These are phyloP conservation scores for Microdochium nivale DNA, from an alignment of 2,329 filamentous ascomycete genomes.

Conservation along the genomic window DNA sequence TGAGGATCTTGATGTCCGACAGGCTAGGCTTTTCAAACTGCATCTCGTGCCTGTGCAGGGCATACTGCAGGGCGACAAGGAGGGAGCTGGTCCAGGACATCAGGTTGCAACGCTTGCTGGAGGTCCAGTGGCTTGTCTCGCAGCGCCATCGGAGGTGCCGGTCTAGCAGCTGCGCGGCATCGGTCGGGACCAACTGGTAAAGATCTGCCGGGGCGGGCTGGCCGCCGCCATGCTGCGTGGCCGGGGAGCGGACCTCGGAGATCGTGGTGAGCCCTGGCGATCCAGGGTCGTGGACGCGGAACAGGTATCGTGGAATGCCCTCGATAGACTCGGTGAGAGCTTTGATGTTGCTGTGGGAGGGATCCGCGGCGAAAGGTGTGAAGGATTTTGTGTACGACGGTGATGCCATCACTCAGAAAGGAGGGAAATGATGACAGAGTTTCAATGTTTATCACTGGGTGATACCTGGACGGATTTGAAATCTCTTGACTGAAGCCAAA, in stretches of 20 bases:
- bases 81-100: not conserved
- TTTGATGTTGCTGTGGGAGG: no score
- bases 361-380: no score
- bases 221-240: not conserved
- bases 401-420: no score
- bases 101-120: not conserved
- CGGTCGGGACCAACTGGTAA: not conserved
- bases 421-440: no score
- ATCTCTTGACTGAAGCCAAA: no score
- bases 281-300: not conserved
- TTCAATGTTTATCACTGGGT: no score
- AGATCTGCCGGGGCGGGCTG: not conserved
- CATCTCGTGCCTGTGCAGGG: not conserved
- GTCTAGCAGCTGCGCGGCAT: not conserved
- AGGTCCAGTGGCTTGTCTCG: not conserved
- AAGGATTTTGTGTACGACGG: no score
- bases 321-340: not conserved
- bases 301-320: not conserved
- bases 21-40: not conserved
- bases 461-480: no score
- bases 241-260: not conserved
- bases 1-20: not conserved
- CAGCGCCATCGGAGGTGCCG: not conserved
- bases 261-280: not conserved
- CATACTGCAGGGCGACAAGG: not conserved